phyloP scores from a whole-genome alignment of 352 stramenopile genomes.

The Ophiocytium majus region DNA sequence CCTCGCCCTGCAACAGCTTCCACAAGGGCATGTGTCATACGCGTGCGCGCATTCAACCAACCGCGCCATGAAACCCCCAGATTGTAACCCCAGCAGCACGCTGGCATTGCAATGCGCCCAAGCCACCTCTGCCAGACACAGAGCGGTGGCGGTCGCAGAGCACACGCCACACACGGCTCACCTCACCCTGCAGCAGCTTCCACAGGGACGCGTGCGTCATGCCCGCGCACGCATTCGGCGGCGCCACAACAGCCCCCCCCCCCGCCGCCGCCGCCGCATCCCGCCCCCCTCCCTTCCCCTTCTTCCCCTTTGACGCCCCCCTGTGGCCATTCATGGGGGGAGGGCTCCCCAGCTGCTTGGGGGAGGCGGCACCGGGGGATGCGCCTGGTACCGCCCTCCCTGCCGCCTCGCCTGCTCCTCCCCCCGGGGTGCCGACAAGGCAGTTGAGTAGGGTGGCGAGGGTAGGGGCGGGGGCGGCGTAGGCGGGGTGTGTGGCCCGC shows the following conservation, averaged over 20 bases:
- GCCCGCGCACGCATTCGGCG: not conserved
- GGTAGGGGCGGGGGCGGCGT: conserved; percentile 68
- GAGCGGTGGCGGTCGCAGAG: no score
- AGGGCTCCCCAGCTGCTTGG: not conserved
- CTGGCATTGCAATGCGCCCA: no score
- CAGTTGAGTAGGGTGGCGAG: conserved; percentile 77
- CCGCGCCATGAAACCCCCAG: no score
- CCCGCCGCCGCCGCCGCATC: not conserved
- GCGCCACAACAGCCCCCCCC: not conserved
- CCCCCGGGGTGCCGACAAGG: conserved; percentile 64
- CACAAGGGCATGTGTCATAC: conserved; percentile 35
- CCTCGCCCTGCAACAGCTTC: conserved; percentile 26
- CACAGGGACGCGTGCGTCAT: conserved; percentile 41
- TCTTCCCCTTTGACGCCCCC: conserved; percentile 56
- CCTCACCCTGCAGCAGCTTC: conserved; percentile 26
- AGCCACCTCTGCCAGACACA: no score
- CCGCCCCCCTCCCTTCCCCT: conserved; percentile 58
- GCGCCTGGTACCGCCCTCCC: not conserved
- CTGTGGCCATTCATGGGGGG: not conserved
- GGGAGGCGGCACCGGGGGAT: not conserved
- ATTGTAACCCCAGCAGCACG: no score
- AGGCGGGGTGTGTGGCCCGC: conserved; percentile 40
- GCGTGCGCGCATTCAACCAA: not conserved
- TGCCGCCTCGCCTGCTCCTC: not conserved
- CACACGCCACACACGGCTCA: not conserved